phyloP scores from a whole-genome alignment of 495 filamentous ascomycete species.

The Podospora bellae-mahoneyi region DNA sequence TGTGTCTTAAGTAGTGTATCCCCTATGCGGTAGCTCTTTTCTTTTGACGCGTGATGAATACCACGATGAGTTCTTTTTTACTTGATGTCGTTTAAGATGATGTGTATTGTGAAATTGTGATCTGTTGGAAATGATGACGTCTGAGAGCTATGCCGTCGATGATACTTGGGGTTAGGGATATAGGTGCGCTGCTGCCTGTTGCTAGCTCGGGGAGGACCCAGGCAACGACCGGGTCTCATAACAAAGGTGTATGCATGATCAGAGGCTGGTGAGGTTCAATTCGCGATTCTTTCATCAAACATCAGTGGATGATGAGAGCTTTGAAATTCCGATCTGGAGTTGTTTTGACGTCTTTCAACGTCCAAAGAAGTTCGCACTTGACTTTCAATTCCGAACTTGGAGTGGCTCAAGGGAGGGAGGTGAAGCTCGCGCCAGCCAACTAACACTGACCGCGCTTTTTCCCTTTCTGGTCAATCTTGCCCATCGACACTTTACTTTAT shows the following conservation, averaged over 20 bases:
- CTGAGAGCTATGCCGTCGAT: background rate
- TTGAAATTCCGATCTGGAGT: background rate
- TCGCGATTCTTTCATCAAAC: background rate
- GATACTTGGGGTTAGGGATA: conserved; percentile 19
- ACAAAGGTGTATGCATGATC: background rate
- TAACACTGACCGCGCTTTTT: background rate
- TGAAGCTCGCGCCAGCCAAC: background rate
- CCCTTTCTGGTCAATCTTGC: background rate
- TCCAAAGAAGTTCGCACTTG: background rate
- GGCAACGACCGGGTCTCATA: conserved; percentile 7
- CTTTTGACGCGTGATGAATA: conserved; percentile 11
- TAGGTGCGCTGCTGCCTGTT: conserved; percentile 20
- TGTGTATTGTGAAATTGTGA: background rate
- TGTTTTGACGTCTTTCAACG: background rate
- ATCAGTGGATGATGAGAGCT: background rate
- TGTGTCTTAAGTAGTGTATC: conserved; percentile 9
- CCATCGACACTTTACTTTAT: background rate
- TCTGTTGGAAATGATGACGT: background rate
- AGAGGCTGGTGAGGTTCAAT: background rate
- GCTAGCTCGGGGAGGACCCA: conserved; percentile 1
- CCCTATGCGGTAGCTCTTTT: conserved; percentile 9
- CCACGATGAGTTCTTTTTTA: conserved; percentile 7
- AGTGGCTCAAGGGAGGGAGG: background rate
- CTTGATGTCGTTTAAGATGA: background rate
- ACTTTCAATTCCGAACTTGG: background rate